Evolutionary conservation across 2,329 filamentous ascomycete species (phyloP).

Genomic region (Furcasterigmium sp.): DNA sequence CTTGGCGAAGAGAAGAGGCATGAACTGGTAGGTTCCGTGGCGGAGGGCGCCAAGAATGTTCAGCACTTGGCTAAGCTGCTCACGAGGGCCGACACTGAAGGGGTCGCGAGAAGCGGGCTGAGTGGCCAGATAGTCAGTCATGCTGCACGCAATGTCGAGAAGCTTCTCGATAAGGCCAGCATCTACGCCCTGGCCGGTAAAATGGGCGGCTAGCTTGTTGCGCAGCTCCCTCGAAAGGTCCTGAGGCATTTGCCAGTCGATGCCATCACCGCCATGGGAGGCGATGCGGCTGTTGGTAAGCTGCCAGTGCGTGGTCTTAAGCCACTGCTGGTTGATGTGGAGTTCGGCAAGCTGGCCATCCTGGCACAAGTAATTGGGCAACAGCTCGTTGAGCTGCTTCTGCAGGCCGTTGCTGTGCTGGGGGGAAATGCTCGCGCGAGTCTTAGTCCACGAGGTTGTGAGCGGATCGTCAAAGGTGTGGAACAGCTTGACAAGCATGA

Average conservation of each 20-base stretch:
- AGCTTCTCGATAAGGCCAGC: slow-evolving; percentile 66
- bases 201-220: slow-evolving; percentile 61
- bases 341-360: slow-evolving; percentile 52
- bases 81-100: slow-evolving; percentile 63
- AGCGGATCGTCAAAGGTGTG: slow-evolving; percentile 62
- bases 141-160: slow-evolving; percentile 67
- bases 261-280: slow-evolving; percentile 40
- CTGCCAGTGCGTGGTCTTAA: slow-evolving; percentile 61
- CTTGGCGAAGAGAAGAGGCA: slow-evolving; percentile 72
- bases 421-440: slow-evolving; percentile 49
- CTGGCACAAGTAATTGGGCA: slow-evolving; percentile 45
- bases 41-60: slow-evolving; percentile 65
- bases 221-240: slow-evolving; percentile 59
- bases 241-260: slow-evolving; percentile 60
- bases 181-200: slow-evolving; percentile 69
- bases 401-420: slow-evolving; percentile 54
- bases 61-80: slow-evolving; percentile 67
- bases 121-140: slow-evolving; percentile 68
- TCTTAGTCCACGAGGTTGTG: slow-evolving; percentile 62
- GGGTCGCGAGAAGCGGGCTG: slow-evolving; percentile 55
- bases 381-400: slow-evolving; percentile 54
- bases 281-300: slow-evolving; percentile 49
- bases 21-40: slow-evolving; percentile 70
- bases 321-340: slow-evolving; percentile 57
- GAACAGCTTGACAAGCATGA: slow-evolving; percentile 58